Conservation (phyloP, 495 filamentous ascomycete species). For the Penicillium cataractarum region DNA sequence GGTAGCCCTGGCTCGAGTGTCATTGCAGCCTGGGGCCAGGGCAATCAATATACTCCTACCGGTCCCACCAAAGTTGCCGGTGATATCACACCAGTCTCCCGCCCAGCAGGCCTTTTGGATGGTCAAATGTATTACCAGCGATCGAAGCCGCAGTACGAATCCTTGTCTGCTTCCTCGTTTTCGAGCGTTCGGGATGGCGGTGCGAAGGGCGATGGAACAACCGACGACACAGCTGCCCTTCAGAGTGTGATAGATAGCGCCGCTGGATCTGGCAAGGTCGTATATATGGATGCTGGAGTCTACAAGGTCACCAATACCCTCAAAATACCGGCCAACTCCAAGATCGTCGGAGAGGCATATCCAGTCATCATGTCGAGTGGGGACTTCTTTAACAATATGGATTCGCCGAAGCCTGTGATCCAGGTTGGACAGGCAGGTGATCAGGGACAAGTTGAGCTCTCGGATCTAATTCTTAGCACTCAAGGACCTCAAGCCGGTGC, state of each 20-base stretch:
- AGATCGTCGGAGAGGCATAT: not conserved
- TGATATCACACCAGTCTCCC: constrained; percentile 24
- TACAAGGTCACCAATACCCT: not conserved
- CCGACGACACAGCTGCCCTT: not conserved
- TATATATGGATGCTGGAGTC: not conserved
- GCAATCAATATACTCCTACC: constrained; percentile 43
- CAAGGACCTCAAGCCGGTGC: not conserved
- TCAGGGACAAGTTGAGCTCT: not conserved
- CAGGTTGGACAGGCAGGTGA: not conserved
- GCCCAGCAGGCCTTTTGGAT: constrained; percentile 34
- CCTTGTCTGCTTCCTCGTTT: constrained; percentile 24
- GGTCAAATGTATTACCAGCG: constrained; percentile 43
- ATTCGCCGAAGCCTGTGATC: not conserved
- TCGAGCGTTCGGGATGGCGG: not conserved
- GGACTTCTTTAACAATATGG: not conserved
- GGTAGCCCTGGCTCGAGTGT: constrained; percentile 44
- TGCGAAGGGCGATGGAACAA: not conserved
- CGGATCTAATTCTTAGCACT: not conserved
- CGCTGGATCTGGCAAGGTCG: not conserved
- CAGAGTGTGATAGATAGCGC: not conserved
- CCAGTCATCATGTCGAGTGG: not conserved
- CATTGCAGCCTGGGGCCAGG: constrained; percentile 53
- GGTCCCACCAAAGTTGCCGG: constrained; percentile 37
- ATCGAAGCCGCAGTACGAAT: constrained; percentile 52
- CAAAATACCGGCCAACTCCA: not conserved